Evolutionary conservation across 1,284 basidiomycete species (phyloP), one percentile per base, ranked within the genome.

Genomic region (Inonotus obliquus): DNA sequence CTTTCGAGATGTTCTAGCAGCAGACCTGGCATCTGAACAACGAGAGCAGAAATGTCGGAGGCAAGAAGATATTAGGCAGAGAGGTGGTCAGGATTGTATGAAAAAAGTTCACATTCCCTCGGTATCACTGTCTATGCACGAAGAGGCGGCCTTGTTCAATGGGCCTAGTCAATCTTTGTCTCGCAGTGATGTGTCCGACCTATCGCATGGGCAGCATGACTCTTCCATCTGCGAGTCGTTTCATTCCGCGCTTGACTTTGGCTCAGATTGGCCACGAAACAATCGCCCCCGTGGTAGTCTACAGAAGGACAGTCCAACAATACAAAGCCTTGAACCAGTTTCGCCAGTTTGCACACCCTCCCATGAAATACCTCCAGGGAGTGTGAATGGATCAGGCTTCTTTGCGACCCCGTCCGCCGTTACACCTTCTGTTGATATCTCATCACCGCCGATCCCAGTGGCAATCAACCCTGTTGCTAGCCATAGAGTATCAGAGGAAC

Each of bases 11-110:
- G 82, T 95, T 17, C 80, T 97, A 32, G 76, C 80, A 9, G 79
- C 82, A 44, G 94, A 97, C 72, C 77, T 95, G 38, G 78, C 80
- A 39, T 84, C 85, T 4, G 92, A 94, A 68, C 81, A 84, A 63
- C 80, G 81, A 38, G 85, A 87, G 57, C 87, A 87, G 82, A 81
- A 80, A 63, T 75, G 79, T 54, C 83, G 86, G n/a, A 88, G 86
- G 66, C 80, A 79, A 59, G 77, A 89, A 27, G 39, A 25, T 1
- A 13, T 41, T 52, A 91, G 91, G 19, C 73, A 93, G 62, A 83
- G 83, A 66, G 85, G 84, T 25, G 91, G 7, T 85, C 82, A 32
- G 13, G 19, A 38, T 6, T n/a, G 35, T 29, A 29, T 35, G 23
- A 29, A 10, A 1, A 21, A 47, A 25, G 35, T 14, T 58, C 21